Evolutionary conservation across 2,329 filamentous ascomycete species (phyloP).

Genomic region (Myotisia sp.): DNA sequence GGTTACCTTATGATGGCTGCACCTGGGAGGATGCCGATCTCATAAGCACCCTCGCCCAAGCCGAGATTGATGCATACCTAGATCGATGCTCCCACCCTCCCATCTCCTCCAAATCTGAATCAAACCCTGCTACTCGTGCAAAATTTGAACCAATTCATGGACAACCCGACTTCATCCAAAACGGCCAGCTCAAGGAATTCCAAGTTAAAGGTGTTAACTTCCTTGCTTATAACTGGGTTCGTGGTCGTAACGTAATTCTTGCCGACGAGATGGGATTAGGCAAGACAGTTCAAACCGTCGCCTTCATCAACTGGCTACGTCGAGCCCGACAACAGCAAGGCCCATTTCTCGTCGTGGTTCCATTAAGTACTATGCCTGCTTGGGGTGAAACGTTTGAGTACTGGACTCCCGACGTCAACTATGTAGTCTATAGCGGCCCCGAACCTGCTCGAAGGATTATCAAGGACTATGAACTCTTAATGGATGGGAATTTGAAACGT

Average conservation of each 20-base stretch:
- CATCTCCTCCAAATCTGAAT: conserved; percentile 62
- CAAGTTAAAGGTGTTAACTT: conserved; percentile 93
- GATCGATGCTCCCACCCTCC: conserved; percentile 71
- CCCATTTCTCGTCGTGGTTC: conserved; percentile 92
- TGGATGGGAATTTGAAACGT: conserved; percentile 72
- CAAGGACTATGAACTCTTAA: conserved; percentile 73
- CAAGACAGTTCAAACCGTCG: conserved; percentile 94
- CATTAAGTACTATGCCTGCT: conserved; percentile 88
- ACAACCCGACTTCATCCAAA: conserved; percentile 73
- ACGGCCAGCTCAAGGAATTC: conserved; percentile 77
- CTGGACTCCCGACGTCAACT: conserved; percentile 93
- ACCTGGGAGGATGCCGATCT: conserved; percentile 78
- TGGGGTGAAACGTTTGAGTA: conserved; percentile 97
- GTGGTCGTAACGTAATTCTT: conserved; percentile 86
- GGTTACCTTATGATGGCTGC: conserved; percentile 79
- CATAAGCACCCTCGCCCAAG: conserved; percentile 65
- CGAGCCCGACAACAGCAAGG: conserved; percentile 83
- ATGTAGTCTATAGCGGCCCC: conserved; percentile 89
- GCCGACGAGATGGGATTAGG: conserved; percentile 98
- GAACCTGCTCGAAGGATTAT: conserved; percentile 76
- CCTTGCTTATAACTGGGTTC: conserved; percentile 88
- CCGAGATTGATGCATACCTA: conserved; percentile 80
- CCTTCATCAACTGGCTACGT: conserved; percentile 92
- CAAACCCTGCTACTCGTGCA: conserved; percentile 59
- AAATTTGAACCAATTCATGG: conserved; percentile 57